Base-by-base conservation (phyloP, 176 grass and related monocot genomes). In the Phoenix roebelenii region DNA sequence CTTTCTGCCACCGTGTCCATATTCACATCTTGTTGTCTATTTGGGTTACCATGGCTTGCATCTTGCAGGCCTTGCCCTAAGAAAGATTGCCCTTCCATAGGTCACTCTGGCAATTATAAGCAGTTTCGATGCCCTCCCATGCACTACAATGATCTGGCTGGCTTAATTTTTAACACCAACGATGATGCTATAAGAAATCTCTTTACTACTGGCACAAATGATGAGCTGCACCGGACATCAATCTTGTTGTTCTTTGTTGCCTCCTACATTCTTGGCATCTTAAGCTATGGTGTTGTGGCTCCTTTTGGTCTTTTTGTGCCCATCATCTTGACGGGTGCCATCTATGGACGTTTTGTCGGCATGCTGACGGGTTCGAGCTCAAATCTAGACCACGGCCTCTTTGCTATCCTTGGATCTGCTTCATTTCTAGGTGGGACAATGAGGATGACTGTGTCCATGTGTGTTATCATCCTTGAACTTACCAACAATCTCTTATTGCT, bases 401-500 rank as follows among this genome's bases (percentile, higher is more conserved):
- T 97, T 23, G 87, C 92, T 55, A 76, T 90, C 51, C 86, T 97
- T 18, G 92, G 92, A n/a, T 90, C 92, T 1, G 80, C 92, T 1
- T 87, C 92, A 15, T 97, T 97, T 77, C 78, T 97, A 1, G 87
- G 92, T 29, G 87, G 92, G 17, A 97, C 92, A 15, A 75, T 97
- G 58, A 77, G 92, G 22, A 88, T 90, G 80, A 97, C 92, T 1
- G 81, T 97, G 19, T 90, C 92, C 0, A 80, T 97, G 12, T 97
- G 92, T 66, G 87, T 97, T 25, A 83, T 96, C 25, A 52, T 97
- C 30, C 26, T 97, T 5, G 92, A 97, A 72, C 71, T 97, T 16
- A 97, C 87, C n/a, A 97, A 97, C 74, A 90, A 97, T 72, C 79
- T 96, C 57, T 79, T 97, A 7, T 70, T 97, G 1, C 92, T 97